Conservation (phyloP, 805 yeast genomes). For the Candida montana region DNA sequence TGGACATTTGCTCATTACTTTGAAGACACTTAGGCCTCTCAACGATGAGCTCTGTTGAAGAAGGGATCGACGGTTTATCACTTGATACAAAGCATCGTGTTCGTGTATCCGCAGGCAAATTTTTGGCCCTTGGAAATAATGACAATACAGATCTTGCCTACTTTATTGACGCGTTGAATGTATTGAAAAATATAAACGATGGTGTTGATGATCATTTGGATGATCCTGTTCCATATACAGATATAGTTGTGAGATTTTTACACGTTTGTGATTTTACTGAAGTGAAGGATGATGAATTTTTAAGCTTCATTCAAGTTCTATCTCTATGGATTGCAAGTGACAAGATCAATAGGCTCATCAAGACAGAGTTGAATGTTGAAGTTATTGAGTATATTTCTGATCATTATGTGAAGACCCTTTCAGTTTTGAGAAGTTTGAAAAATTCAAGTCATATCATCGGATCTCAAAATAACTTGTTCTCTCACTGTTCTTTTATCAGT, state of each 20-base stretch:
- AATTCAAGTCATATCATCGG: background rate
- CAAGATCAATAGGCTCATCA: slow-evolving; percentile 14
- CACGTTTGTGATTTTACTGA: slow-evolving; percentile 1
- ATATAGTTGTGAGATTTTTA: background rate
- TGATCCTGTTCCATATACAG: background rate
- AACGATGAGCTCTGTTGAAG: too few relatives aligned
- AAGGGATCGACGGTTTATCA: too few relatives aligned
- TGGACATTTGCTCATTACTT: too few relatives aligned
- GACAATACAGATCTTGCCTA: background rate
- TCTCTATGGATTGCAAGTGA: slow-evolving; percentile 16
- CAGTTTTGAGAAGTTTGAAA: slow-evolving; percentile 10
- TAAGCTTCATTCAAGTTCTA: slow-evolving; percentile 7
- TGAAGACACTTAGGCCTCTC: too few relatives aligned
- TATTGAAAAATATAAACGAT: slow-evolving; percentile 7
- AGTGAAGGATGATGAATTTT: background rate
- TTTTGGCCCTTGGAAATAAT: background rate
- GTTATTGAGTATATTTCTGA: slow-evolving; percentile 12
- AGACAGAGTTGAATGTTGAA: slow-evolving; percentile 9
- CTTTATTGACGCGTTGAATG: slow-evolving; percentile 9
- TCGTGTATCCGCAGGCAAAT: background rate
- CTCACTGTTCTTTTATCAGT: slow-evolving; percentile 16
- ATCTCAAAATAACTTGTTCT: slow-evolving; percentile 7
- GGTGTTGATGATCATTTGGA: background rate
- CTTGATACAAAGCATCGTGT: background rate
- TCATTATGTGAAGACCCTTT: slow-evolving; percentile 11